A percentile compares a stretch with the other conserved stretches of the same genome.
Evolutionary conservation across 805 yeast species (phyloP).

Genomic region (Candida dajiaensis): DNA sequence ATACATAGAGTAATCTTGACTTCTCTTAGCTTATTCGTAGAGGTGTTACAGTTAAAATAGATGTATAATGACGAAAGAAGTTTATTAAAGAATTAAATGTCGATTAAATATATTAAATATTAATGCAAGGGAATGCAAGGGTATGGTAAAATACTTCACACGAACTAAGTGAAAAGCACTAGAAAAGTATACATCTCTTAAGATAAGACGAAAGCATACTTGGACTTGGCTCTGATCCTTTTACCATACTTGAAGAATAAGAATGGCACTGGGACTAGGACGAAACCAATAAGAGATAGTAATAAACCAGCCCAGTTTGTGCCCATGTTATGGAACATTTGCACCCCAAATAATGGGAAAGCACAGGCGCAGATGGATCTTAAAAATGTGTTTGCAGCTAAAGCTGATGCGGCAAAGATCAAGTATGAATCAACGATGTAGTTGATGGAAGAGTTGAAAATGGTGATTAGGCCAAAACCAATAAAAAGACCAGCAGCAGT

Average conservation of each 20-base stretch:
- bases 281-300: constrained; percentile 54
- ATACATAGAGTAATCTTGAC: no score
- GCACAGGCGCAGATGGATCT: constrained; percentile 66
- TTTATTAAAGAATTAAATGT: no score
- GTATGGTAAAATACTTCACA: no score
- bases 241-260: constrained; percentile 57
- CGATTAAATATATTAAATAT: no score
- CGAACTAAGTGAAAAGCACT: no score
- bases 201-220: constrained; percentile 41
- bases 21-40: no score
- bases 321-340: constrained; percentile 65
- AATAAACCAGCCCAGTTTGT: constrained; percentile 76
- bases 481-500: constrained; percentile 56
- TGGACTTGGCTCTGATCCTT: constrained; percentile 48
- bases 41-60: no score
- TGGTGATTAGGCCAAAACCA: constrained; percentile 62
- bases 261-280: constrained; percentile 63
- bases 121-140: no score
- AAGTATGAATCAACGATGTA: constrained; percentile 70
- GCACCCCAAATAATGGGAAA: constrained; percentile 65
- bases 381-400: constrained; percentile 67
- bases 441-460: constrained; percentile 65
- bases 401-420: constrained; percentile 69
- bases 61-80: no score
- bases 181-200: background rate